These are phyloP conservation scores for Craterostigma plantagineum DNA, from an alignment of 257 asterid species.

Conservation along the genomic window DNA sequence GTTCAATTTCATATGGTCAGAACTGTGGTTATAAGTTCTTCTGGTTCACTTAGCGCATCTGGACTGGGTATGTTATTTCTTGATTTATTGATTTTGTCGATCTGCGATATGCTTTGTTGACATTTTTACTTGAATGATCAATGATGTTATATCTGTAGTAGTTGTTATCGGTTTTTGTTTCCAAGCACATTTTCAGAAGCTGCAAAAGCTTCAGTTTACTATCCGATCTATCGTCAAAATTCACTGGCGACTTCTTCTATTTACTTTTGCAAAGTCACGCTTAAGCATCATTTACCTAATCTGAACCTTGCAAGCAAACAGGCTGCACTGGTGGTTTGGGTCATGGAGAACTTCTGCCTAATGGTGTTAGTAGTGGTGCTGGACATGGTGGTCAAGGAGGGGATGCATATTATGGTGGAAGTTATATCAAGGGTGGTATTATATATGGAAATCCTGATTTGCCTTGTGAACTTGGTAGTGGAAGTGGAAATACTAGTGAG, in stretches of 20 bases:
- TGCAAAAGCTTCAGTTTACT: no score
- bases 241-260: no score
- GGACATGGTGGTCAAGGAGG: conserved; percentile 99
- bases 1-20: conserved; percentile 95
- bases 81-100: not conserved
- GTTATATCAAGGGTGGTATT: conserved; percentile 68
- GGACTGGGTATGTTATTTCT: conserved; percentile 69
- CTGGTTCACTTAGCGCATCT: conserved; percentile 81
- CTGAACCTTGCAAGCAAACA: no score
- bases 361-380: conserved; percentile 83
- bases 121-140: no score
- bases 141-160: no score
- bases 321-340: conserved; percentile 94
- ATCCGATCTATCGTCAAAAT: no score
- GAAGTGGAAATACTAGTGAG: conserved; percentile 84
- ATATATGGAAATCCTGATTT: conserved; percentile 62
- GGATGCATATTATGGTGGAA: conserved; percentile 50
- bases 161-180: no score
- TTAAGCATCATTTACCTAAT: no score
- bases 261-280: no score
- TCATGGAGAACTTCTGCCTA: conserved; percentile 39
- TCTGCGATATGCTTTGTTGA: no score
- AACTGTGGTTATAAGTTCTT: conserved; percentile 43
- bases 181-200: no score
- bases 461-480: conserved; percentile 98